Conservation (phyloP, 73 alveolate genomes). For the Breviolum minutum region DNA sequence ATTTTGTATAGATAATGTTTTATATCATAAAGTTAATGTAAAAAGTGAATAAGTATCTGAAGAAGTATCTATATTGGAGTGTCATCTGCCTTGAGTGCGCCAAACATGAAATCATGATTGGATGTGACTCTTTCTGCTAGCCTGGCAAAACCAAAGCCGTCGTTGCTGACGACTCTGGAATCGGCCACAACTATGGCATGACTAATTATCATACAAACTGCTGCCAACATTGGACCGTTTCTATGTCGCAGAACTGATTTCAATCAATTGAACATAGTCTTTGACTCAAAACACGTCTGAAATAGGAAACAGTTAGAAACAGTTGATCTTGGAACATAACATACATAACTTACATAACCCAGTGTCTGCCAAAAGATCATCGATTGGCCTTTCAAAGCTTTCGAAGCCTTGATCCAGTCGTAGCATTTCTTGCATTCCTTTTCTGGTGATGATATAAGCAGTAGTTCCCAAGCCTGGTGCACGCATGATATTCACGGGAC, state of each 20-base stretch:
- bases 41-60: too few species aligned
- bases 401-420: background rate
- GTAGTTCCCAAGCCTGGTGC: slow-evolving; percentile 94
- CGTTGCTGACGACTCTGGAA: too few species aligned
- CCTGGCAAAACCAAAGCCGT: too few species aligned
- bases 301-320: background rate
- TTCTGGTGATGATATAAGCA: slow-evolving; percentile 43
- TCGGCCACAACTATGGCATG: too few species aligned
- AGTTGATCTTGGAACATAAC: background rate
- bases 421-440: background rate
- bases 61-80: too few species aligned
- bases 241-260: too few species aligned
- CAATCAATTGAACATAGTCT: too few species aligned
- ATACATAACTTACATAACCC: background rate
- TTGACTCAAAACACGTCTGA: background rate
- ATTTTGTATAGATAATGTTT: background rate
- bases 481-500: slow-evolving; percentile 53
- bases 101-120: too few species aligned
- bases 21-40: background rate
- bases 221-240: too few species aligned
- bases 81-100: too few species aligned
- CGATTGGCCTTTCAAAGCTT: slow-evolving; percentile 35
- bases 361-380: slow-evolving; percentile 58
- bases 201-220: too few species aligned
- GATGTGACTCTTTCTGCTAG: too few species aligned